phyloP scores from a whole-genome alignment of 331 rosid species.

The Acacia concinna region DNA sequence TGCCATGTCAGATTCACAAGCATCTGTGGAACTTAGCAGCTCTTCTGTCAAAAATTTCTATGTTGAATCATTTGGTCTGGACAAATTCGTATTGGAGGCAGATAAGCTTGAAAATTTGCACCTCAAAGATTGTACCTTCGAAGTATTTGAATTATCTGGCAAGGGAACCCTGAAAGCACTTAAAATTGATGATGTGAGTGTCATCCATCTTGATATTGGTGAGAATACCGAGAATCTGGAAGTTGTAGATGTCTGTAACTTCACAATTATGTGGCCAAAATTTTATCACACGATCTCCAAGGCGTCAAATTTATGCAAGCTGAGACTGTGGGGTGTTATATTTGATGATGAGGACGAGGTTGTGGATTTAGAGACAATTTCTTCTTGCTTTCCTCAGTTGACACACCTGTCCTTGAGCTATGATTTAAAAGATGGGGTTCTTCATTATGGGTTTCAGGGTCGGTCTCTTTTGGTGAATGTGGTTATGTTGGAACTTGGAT shows the following conservation, averaged over 20 bases:
- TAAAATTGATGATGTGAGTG: conserved; percentile 68
- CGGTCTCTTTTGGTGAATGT: conserved; percentile 45
- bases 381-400: conserved; percentile 42
- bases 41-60: conserved; percentile 54
- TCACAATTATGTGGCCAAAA: conserved; percentile 69
- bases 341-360: conserved; percentile 51
- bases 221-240: conserved; percentile 71
- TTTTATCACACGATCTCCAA: conserved; percentile 61
- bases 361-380: conserved; percentile 45
- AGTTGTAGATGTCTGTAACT: conserved; percentile 68
- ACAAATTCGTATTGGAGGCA: conserved; percentile 52
- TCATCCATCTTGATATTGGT: conserved; percentile 65
- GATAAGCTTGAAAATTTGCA: conserved; percentile 59
- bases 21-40: conserved; percentile 52
- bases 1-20: conserved; percentile 52
- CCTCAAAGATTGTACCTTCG: conserved; percentile 59
- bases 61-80: conserved; percentile 51
- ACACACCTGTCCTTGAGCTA: conserved; percentile 43
- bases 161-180: conserved; percentile 57
- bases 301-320: conserved; percentile 37
- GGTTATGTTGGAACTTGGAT: conserved; percentile 51
- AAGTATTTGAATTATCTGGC: conserved; percentile 54
- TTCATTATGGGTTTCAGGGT: conserved; percentile 44
- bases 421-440: conserved; percentile 50
- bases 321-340: conserved; percentile 44